Evolutionary conservation across 23 red algal genomes (phyloP), one percentile per base, ranked within the genome.

Genomic region (Gracilaria caudata): DNA sequence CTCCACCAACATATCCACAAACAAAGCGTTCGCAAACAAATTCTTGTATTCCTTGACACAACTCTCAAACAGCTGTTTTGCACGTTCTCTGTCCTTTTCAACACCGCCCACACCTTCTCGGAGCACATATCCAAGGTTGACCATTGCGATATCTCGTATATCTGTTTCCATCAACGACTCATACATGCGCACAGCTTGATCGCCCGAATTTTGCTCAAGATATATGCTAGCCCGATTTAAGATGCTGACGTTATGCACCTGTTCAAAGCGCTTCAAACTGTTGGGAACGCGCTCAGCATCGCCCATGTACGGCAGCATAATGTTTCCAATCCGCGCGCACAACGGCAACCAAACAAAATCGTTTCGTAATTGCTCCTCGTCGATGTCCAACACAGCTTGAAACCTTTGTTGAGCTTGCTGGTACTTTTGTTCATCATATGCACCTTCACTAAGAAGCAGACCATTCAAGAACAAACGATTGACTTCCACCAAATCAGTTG

Each of bases 311-410:
- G 70, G 70, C 13, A 75, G 43, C 19, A 10, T 4, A 32, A 75
- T 47, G 40, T 75, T 75, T 14, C 70, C 40, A 24, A 75, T 47
- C 47, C 70, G 70, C 2, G 26, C 0, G 25, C 39, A 75, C 43
- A 75, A 29, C 21, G 70, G 70, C 70, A 75, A 49, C 70, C 70
- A 75, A 7, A 43, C 70, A 75, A 75, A 24, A 29, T 75, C 29
- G 29, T 66, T 35, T 66, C 61, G 61, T 10, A 66, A 17, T 66
- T 66, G 61, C 29, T 37, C 61, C 30, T 66, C 61, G 30, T 66
- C 61, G 19, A 66, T 35, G 30, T 66, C 29, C 32, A 33, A 30
- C 25, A 66, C 61, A 33, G 26, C 61, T 4, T 36, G 29, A 30
- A 66, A 66, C 29, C 13, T 66, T 3, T 35, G 61, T 14, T 66